Evolutionary conservation across 257 asterid genomes (phyloP).

Genomic region (Salvia rosmarinus): DNA sequence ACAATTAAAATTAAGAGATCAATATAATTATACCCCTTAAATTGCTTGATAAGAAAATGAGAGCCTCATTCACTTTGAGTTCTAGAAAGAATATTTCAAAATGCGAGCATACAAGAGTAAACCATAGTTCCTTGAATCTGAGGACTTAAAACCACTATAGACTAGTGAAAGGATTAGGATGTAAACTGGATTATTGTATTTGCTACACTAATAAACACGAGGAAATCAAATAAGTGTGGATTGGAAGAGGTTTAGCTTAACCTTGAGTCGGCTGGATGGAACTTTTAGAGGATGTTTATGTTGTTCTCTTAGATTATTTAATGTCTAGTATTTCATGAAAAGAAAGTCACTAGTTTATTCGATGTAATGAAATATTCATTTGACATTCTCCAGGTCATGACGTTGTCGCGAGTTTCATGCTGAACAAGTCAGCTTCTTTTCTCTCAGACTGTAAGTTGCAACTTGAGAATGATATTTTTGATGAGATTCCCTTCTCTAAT

Average conservation of each 20-base stretch:
- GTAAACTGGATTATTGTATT: background rate
- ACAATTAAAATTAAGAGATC: background rate
- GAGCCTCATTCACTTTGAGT: background rate
- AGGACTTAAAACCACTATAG: background rate
- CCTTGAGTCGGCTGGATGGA: background rate
- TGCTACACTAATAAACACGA: background rate
- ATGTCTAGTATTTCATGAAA: background rate
- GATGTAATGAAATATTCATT: conserved; percentile 23
- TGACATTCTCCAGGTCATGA: conserved; percentile 67
- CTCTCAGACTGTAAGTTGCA: conserved; percentile 62
- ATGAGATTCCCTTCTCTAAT: conserved; percentile 73
- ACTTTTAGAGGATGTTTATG: background rate
- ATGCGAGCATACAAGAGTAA: background rate
- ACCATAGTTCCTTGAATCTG: background rate
- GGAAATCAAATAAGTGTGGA: background rate
- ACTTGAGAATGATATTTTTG: conserved; percentile 79
- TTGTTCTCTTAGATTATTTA: background rate
- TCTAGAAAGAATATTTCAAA: no score
- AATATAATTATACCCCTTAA: background rate
- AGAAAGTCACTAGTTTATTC: background rate
- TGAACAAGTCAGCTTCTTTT: conserved; percentile 63
- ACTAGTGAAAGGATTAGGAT: background rate
- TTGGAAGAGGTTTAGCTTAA: background rate
- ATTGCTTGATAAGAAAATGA: background rate
- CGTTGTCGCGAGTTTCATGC: conserved; percentile 82